phyloP scores from a whole-genome alignment of 495 filamentous ascomycete species.

The Podospora fimiseda region DNA sequence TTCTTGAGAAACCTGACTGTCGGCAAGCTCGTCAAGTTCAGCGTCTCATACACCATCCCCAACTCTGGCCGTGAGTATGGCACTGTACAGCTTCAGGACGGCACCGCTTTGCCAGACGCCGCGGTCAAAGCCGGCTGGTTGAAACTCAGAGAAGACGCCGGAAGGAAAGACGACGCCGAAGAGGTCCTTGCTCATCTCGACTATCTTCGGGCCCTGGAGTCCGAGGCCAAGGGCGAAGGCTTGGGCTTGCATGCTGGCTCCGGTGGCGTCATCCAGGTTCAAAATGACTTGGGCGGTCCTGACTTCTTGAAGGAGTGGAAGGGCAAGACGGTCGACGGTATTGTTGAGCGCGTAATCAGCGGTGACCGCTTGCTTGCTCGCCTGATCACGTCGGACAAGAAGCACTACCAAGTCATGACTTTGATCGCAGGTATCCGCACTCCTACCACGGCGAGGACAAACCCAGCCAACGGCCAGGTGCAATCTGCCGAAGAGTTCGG shows the following conservation, averaged over 20 bases:
- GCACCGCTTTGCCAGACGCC: conserved; percentile 70
- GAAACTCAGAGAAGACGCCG: conserved; percentile 87
- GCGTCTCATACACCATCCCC: conserved; percentile 72
- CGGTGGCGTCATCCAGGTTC: conserved; percentile 60
- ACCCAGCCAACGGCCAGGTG: conserved; percentile 65
- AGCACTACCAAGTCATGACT: conserved; percentile 75
- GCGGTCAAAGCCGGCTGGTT: conserved; percentile 80
- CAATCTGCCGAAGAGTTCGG: conserved; percentile 83
- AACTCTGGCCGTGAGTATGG: conserved; percentile 86
- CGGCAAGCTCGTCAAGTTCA: conserved; percentile 80
- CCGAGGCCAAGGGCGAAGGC: conserved; percentile 65
- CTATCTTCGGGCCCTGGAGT: conserved; percentile 68
- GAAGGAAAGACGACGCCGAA: conserved; percentile 75
- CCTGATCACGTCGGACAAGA: conserved; percentile 63
- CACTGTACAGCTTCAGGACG: conserved; percentile 61
- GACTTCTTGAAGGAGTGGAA: conserved; percentile 74
- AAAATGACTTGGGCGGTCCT: conserved; percentile 68
- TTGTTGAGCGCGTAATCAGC: conserved; percentile 79
- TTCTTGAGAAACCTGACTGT: conserved; percentile 77
- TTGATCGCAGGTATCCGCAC: conserved; percentile 86
- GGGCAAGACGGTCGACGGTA: conserved; percentile 64
- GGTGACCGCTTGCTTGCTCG: conserved; percentile 87
- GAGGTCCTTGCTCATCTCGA: conserved; percentile 64
- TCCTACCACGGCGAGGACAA: conserved; percentile 75
- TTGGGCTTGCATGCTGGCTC: conserved; percentile 70